Base-by-base conservation (phyloP, 805 yeast species). In the Sungouiozyma ichnusensis region DNA sequence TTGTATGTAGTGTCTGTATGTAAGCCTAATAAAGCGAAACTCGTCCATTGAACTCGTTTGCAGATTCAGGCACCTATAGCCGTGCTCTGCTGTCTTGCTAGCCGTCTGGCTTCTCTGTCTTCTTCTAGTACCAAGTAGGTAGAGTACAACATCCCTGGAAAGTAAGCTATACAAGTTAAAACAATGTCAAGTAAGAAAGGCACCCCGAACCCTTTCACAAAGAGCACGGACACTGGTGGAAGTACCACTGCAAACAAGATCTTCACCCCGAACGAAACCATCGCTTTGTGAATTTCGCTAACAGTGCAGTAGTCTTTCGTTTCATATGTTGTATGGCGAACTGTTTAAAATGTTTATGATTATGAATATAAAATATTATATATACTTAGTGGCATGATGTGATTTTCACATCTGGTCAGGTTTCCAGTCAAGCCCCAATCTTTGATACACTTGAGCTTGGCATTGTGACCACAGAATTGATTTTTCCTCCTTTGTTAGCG, bases 61-160 rank as follows among this genome's bases (percentile, higher is more conserved):
- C 39, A 8, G 24, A 37, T 16, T 16, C 34, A 9, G 18, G 9
- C 5, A 8, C 6, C 15, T 15, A 15, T 4, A 27, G 19, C 8
- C 15, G 15, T 37, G 20, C 13, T 15, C 15, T 15, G 34, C 20
- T 19, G 9, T 37, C 19, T 33, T 15, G 20, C 14, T 15, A 11
- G 9, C 29, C 6, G 29, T 11, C 11, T 24, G 29, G 29, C 29
- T 7, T 15, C 16, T 9, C 20, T 32, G 13, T 27, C 34, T 33
- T 32, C 32, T 34, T 35, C 7, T 16, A 48, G 31, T 20, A 76
- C 84, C 54, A 79, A 63, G 65, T 76, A 81, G 48, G 79, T 60
- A 40, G 88, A 88, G 58, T 80, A 85, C 49, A 81, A 64, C 60
- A 80, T 79, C 65, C 79, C 88, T 54, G 90, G 90, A 77, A 81